Evolutionary conservation across 208 protist genomes (phyloP).

Genomic region (Trypanosoma boissoni): DNA sequence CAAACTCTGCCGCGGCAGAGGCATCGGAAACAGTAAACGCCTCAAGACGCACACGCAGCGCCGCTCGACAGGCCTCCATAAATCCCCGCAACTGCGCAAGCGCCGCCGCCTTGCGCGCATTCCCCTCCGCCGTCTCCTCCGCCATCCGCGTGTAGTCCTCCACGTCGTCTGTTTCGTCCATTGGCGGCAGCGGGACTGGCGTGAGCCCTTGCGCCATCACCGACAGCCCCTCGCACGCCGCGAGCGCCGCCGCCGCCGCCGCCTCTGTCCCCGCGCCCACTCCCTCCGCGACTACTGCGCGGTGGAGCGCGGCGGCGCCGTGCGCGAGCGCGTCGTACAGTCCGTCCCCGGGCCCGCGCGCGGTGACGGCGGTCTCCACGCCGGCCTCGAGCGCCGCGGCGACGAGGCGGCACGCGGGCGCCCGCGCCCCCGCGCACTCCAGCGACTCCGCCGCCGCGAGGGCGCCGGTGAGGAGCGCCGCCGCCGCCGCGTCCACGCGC

Average conservation of each 20-base stretch:
- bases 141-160: slow-evolving; percentile 58
- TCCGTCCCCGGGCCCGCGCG: slow-evolving; percentile 25
- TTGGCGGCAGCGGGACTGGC: slow-evolving; percentile 42
- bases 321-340: slow-evolving; percentile 51
- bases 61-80: slow-evolving; percentile 17
- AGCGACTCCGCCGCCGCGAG: slow-evolving; percentile 19
- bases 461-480: slow-evolving; percentile 40
- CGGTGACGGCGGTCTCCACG: slow-evolving; percentile 48
- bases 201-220: slow-evolving; percentile 67
- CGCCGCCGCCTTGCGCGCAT: slow-evolving; percentile 32
- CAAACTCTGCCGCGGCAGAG: slow-evolving; percentile 27
- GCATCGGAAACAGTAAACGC: slow-evolving; percentile 8
- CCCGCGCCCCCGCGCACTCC: slow-evolving; percentile 9
- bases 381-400: slow-evolving; percentile 52
- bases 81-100: slow-evolving; percentile 25
- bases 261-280: slow-evolving; percentile 1
- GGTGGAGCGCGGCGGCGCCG: slow-evolving; percentile 37
- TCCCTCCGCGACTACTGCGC: slow-evolving; percentile 18
- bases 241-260: slow-evolving; percentile 20
- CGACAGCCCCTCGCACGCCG: slow-evolving; percentile 56
- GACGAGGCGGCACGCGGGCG: slow-evolving; percentile 40
- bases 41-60: slow-evolving; percentile 24
- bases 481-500: slow-evolving; percentile 32
- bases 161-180: slow-evolving; percentile 62
- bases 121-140: slow-evolving; percentile 17